These are phyloP conservation scores for Sporobolomyces roseus DNA, from an alignment of 768 basidiomycete species.

Conservation along the genomic window DNA sequence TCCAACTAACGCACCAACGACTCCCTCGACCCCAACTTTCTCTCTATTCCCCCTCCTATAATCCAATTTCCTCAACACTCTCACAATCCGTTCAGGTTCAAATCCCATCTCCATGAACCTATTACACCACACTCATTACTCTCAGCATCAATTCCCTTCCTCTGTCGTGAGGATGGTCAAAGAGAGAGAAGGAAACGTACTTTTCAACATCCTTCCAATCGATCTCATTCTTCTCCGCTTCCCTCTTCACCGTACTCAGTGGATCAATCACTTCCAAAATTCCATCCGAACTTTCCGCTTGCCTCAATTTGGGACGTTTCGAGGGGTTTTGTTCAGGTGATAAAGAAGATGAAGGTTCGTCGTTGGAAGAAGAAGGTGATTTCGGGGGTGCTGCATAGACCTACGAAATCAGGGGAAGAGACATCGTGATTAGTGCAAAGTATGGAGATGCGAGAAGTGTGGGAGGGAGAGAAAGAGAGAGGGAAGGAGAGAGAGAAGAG, in stretches of 20 bases:
- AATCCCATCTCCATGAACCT: slow-evolving; percentile 51
- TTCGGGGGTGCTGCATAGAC: too few relatives aligned
- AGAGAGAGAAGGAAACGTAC: slow-evolving; percentile 5
- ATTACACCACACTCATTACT: slow-evolving; percentile 50
- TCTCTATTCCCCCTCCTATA: slow-evolving; percentile 6
- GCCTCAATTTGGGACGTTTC: too few relatives aligned
- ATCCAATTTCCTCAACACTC: slow-evolving; percentile 52
- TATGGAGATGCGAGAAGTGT: too few relatives aligned
- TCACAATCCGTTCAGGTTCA: slow-evolving; percentile 58
- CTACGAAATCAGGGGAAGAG: too few relatives aligned
- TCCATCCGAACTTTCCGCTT: too few relatives aligned
- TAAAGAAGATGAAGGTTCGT: neutral
- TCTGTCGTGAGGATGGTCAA: neutral
- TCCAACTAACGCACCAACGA: slow-evolving; percentile 2
- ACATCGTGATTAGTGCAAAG: too few relatives aligned
- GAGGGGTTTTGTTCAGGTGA: too few relatives aligned
- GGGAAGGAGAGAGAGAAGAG: neutral
- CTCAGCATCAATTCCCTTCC: slow-evolving; percentile 63
- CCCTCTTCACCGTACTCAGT: too few relatives aligned
- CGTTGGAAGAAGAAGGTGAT: neutral
- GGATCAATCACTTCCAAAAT: too few relatives aligned
- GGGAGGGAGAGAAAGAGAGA: too few relatives aligned
- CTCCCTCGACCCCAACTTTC: neutral
- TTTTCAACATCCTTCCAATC: slow-evolving; percentile 57
- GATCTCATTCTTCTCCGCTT: too few relatives aligned